Evolutionary conservation across 2,329 filamentous ascomycete species (phyloP).

Genomic region (Xylariaceae sp.): DNA sequence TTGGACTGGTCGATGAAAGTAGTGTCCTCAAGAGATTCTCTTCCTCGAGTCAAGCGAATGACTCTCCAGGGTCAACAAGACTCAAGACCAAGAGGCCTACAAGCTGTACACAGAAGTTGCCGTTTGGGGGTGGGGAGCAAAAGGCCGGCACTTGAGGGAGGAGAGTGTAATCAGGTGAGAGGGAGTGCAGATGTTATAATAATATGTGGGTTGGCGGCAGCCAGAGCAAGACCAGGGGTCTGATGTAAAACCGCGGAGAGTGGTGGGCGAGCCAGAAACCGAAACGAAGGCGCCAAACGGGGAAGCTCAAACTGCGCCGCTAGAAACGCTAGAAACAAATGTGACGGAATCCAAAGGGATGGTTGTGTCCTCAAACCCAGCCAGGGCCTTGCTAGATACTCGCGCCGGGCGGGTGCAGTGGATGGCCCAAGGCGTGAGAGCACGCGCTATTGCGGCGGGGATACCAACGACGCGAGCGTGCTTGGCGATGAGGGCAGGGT

Average conservation of each 20-base stretch:
- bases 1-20: slow-evolving; percentile 25
- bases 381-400: slow-evolving; percentile 17
- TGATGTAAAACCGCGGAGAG: slow-evolving; percentile 34
- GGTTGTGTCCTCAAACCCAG: slow-evolving; percentile 31
- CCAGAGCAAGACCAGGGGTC: slow-evolving; percentile 18
- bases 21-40: slow-evolving; percentile 22
- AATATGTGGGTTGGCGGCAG: slow-evolving; percentile 27
- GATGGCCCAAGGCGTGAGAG: slow-evolving; percentile 11
- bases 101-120: slow-evolving; percentile 48
- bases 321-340: slow-evolving; percentile 38
- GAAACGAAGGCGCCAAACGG: slow-evolving; percentile 43
- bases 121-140: slow-evolving; percentile 36
- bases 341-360: slow-evolving; percentile 39
- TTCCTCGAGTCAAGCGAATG: slow-evolving; percentile 52
- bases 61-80: slow-evolving; percentile 43
- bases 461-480: slow-evolving; percentile 1
- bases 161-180: slow-evolving; percentile 25
- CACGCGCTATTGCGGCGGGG: slow-evolving; percentile 14
- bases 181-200: slow-evolving; percentile 44
- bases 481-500: slow-evolving; percentile 3
- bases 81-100: slow-evolving; percentile 38
- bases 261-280: slow-evolving; percentile 29
- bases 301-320: slow-evolving; percentile 35
- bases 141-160: slow-evolving; percentile 45
- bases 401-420: background rate